Evolutionary conservation across 2,329 filamentous ascomycete species (phyloP).

Genomic region (Colletotrichum australisinense): DNA sequence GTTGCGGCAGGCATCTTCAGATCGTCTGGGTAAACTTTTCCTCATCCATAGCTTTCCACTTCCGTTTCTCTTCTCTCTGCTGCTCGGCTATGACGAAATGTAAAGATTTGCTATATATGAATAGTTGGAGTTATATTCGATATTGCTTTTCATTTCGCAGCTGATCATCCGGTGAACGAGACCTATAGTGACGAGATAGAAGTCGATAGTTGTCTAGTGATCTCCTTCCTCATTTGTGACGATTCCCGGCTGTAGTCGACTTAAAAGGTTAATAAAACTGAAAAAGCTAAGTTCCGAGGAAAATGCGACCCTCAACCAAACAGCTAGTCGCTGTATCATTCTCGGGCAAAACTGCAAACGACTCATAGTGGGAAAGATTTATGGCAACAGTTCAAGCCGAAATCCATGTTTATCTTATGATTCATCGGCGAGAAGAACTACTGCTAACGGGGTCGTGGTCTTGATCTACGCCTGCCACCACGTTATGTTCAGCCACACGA

Average conservation of each 20-base stretch:
- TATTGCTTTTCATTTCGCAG: background rate
- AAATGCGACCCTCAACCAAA: background rate
- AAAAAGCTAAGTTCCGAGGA: too few species aligned
- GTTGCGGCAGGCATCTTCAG: too few species aligned
- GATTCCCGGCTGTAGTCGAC: background rate
- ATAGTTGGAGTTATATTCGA: background rate
- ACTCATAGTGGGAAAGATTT: background rate
- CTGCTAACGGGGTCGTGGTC: background rate
- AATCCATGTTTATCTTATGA: too few species aligned
- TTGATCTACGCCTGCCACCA: background rate
- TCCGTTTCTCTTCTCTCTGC: background rate
- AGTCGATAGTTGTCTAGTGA: background rate
- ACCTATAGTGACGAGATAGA: background rate
- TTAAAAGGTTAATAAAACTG: background rate
- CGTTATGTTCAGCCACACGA: background rate
- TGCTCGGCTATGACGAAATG: background rate
- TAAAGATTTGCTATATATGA: background rate
- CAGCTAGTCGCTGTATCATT: too few species aligned
- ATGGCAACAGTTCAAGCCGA: background rate
- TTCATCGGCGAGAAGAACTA: background rate
- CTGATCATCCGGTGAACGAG: background rate
- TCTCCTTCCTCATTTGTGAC: background rate
- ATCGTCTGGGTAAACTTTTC: background rate
- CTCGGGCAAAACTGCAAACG: too few species aligned
- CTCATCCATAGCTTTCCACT: constrained; percentile 1